Percentiles rank a stretch among this genome's conserved stretches.
These are phyloP conservation scores for Wallemia hederae DNA, from an alignment of 1,284 basidiomycete genomes.

Conservation along the genomic window DNA sequence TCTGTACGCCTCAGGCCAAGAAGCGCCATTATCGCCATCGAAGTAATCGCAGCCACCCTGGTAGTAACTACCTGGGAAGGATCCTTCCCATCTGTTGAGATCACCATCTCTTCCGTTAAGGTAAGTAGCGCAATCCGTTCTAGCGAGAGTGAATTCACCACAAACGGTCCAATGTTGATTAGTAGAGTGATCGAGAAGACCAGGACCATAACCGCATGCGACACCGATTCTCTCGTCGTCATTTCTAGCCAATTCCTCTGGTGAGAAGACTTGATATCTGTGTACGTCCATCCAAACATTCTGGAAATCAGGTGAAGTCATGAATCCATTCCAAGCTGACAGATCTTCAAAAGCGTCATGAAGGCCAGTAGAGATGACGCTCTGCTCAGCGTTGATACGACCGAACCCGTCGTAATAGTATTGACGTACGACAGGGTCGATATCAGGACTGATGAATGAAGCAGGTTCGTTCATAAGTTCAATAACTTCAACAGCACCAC, in stretches of 20 bases:
- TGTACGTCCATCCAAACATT: background rate
- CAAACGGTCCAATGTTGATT: slow-evolving; percentile 26
- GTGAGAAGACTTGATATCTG: background rate
- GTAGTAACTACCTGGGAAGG: slow-evolving; percentile 12
- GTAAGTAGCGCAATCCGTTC: background rate
- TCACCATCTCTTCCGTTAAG: background rate
- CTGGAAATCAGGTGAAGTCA: background rate
- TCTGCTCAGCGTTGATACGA: background rate
- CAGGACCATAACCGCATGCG: slow-evolving; percentile 2
- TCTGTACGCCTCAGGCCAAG: slow-evolving; percentile 22
- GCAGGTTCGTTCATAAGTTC: background rate
- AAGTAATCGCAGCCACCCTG: slow-evolving; percentile 23
- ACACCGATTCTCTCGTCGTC: background rate
- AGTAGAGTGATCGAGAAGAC: slow-evolving; percentile 3
- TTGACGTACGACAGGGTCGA: background rate
- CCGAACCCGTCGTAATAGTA: background rate
- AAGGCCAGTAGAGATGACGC: background rate
- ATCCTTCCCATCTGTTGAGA: background rate
- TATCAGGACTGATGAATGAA: background rate
- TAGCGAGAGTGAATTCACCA: background rate
- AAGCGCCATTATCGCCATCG: slow-evolving; percentile 25
- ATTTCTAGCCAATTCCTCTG: background rate
- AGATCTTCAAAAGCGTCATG: background rate
- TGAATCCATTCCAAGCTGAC: background rate
- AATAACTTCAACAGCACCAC: background rate